A percentile compares a stretch with the other conserved stretches of the same genome.
These are phyloP conservation scores for Russula abietina DNA, from an alignment of 768 basidiomycete genomes.

Conservation along the genomic window DNA sequence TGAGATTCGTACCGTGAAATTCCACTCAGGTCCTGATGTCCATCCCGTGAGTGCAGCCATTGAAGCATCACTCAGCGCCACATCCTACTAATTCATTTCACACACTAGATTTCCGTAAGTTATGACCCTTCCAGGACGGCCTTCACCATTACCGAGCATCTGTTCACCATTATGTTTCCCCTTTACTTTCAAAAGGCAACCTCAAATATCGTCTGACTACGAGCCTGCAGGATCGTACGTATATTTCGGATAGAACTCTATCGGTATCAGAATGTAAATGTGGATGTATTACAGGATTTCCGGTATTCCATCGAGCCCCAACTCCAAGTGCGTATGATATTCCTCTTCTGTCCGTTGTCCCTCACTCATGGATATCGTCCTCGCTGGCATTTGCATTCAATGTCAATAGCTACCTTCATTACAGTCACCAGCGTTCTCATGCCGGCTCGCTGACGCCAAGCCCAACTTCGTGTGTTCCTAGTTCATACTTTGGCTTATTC, in stretches of 20 bases:
- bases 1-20: background rate
- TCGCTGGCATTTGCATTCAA: constrained; percentile 4
- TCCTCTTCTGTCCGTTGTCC: background rate
- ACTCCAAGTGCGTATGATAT: constrained; percentile 6
- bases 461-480: constrained; percentile 5
- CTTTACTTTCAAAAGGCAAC: constrained; percentile 1
- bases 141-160: background rate
- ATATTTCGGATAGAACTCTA: background rate
- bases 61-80: background rate
- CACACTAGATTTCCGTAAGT: constrained; percentile 15
- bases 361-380: background rate
- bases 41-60: constrained; percentile 8
- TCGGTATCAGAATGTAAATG: background rate
- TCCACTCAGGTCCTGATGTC: background rate
- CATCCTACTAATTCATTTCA: background rate
- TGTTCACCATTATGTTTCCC: background rate
- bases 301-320: constrained; percentile 1
- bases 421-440: background rate
- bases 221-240: background rate
- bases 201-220: background rate
- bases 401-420: background rate
- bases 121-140: background rate
- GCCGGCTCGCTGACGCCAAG: constrained; percentile 6
- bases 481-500: background rate
- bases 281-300: background rate